Evolutionary conservation across 1,139 yeast species (phyloP), one percentile per base, ranked within the genome.

Genomic region (Zygosaccharomyces sapae): DNA sequence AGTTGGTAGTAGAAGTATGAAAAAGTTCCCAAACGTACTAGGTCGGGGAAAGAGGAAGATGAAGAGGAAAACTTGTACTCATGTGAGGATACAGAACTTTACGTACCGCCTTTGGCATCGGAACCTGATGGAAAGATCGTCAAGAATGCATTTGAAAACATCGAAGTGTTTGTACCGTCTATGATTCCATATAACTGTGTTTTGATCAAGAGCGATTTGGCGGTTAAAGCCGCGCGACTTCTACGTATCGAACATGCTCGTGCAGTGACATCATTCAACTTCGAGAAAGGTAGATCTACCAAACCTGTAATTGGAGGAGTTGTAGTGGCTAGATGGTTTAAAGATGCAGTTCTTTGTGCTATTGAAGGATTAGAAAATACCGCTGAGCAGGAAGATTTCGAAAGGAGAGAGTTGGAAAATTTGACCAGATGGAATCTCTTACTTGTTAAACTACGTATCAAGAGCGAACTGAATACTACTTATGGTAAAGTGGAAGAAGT

Each of bases 241-340:
- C 58, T 90, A 19, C 81, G 77, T 0, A 74, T 92, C 5, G 96
- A 88, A 58, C 89, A 75, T 68, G 97, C 96, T 0, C 81, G 79
- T 42, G 97, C 97, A 0, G 88, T 90, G 3, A 81, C 83, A 3
- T 89, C 94, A 0, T 90, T 94, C 69, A 92, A 86, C 49, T 92
- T 86, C 65, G 74, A 71, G 41, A 62, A 63, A 49, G 62, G 63
- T 2, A 56, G 63, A 12, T 68, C 69, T 3, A 82, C 85, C 0
- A 80, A 80, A 16, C 95, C 95, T 0, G 71, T 73, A 47, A 78
- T 82, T 45, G 81, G 83, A 3, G 98, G 98, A 1, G 76, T 89
- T 24, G 84, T 92, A 2, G 80, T 90, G 7, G 83, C 85, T 2
- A 59, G 61, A 29, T 83, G 83, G 56, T 79, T 70, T 54, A 71